These are phyloP conservation scores for Cercis canadensis DNA, from an alignment of 306 rosid species.

Conservation along the genomic window DNA sequence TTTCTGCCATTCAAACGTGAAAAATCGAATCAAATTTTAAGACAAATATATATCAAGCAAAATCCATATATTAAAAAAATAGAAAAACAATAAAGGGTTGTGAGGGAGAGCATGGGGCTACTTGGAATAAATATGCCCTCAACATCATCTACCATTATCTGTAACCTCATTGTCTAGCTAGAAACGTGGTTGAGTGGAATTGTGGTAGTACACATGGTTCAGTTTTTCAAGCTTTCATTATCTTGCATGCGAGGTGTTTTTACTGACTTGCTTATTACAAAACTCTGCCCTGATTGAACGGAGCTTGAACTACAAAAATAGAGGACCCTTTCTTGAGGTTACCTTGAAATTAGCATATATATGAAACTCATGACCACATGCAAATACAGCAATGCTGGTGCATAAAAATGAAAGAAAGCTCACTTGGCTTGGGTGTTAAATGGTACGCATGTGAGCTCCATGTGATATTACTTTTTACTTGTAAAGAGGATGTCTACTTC, in stretches of 20 bases:
- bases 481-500: constrained; percentile 44
- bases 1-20: constrained; percentile 3
- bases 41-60: not conserved
- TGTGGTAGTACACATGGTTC: not conserved
- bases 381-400: not conserved
- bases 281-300: not conserved
- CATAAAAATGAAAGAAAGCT: not conserved
- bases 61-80: not conserved
- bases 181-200: constrained; percentile 10
- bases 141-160: constrained; percentile 23
- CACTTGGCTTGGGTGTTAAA: constrained; percentile 21
- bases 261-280: not conserved
- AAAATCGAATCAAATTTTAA: not conserved
- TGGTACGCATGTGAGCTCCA: constrained; percentile 51
- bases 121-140: constrained; percentile 9
- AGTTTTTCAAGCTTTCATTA: constrained; percentile 1
- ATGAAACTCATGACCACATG: constrained; percentile 5
- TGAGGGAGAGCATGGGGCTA: not conserved
- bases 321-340: not conserved
- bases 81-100: constrained; percentile 1
- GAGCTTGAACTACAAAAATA: not conserved
- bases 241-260: not conserved
- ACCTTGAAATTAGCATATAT: not conserved
- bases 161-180: constrained; percentile 22
- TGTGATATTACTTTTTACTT: constrained; percentile 45